phyloP scores from a whole-genome alignment of 306 rosid species.

The Quercus rubra region DNA sequence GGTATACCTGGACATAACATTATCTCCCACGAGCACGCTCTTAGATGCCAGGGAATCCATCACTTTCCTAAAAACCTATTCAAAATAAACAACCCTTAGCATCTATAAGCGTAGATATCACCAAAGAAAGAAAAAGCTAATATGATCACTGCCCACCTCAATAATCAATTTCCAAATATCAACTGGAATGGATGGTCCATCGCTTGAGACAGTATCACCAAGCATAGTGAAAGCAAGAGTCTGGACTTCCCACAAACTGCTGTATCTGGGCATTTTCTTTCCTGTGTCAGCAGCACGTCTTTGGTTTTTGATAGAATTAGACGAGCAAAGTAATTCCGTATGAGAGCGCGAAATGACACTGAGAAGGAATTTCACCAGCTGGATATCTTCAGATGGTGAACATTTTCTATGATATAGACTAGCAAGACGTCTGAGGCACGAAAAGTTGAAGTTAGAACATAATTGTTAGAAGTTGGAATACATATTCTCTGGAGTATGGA shows the following conservation, averaged over 20 bases:
- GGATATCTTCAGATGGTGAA: slow-evolving; percentile 48
- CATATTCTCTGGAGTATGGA: no score
- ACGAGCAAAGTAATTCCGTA: slow-evolving; percentile 31
- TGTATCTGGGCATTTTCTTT: slow-evolving; percentile 34
- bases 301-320: slow-evolving; percentile 31
- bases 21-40: slow-evolving; percentile 49
- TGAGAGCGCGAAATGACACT: slow-evolving; percentile 55
- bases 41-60: slow-evolving; percentile 74
- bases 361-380: slow-evolving; percentile 64
- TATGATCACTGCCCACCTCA: slow-evolving; percentile 55
- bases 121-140: slow-evolving; percentile 1
- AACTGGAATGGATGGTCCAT: slow-evolving; percentile 50
- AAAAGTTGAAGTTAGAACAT: background rate
- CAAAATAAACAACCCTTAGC: slow-evolving; percentile 17
- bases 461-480: background rate
- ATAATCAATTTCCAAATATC: slow-evolving; percentile 71
- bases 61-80: slow-evolving; percentile 71
- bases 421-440: slow-evolving; percentile 46
- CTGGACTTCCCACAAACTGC: slow-evolving; percentile 64
- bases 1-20: slow-evolving; percentile 64
- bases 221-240: slow-evolving; percentile 66
- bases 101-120: slow-evolving; percentile 9
- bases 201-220: slow-evolving; percentile 63
- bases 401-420: slow-evolving; percentile 42
- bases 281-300: slow-evolving; percentile 26